Evolutionary conservation across 176 grass and related monocot species (phyloP), one percentile per base, ranked within the genome.

Genomic region (Phoenix dactylifera): DNA sequence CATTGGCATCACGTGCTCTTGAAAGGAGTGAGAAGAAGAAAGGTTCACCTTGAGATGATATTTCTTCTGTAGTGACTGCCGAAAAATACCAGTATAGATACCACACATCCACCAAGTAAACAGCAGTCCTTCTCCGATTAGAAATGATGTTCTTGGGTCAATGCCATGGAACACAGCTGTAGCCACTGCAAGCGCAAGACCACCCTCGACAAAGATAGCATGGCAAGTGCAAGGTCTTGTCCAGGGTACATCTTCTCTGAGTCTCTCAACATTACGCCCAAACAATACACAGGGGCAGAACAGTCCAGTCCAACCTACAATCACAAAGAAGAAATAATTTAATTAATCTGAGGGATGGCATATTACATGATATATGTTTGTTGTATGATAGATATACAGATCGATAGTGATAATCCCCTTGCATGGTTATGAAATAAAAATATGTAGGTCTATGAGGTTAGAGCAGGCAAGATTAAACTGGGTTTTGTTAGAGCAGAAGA

Each of bases 21-120:
- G 19, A 19, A 20, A 56, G 23, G 58, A 10, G 15, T 16, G 24
- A 55, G 15, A 58, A 28, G 68, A 74, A 55, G 18, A 51, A 30
- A 63, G 50, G 44, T 62, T 65, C 55, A 95, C 90, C 86, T 89
- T 76, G 24, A 95, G 90, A 78, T 95, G 90, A 58, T 95, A 95
- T 76, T 84, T 84, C 86, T 82, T 89, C 74, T 90, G 86, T 20
- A 95, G 80, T 73, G 85, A 79, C 52, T 95, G 90, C 23, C 90
- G 83, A 59, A 78, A 85, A 53, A 87, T 70, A 59, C 91, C 86
- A 70, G 91, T 95, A 69, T 90, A 95, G 62, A 85, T 90, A 50
- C 65, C 86, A 71, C 91, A 95, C 66, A 95, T 65, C 91, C 91
- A 95, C 91, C 91, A 95, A 35, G 82, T 72, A 57, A 87, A 90